phyloP scores from a whole-genome alignment of 2,329 filamentous ascomycete genomes.

The Trichoderma polysporum region DNA sequence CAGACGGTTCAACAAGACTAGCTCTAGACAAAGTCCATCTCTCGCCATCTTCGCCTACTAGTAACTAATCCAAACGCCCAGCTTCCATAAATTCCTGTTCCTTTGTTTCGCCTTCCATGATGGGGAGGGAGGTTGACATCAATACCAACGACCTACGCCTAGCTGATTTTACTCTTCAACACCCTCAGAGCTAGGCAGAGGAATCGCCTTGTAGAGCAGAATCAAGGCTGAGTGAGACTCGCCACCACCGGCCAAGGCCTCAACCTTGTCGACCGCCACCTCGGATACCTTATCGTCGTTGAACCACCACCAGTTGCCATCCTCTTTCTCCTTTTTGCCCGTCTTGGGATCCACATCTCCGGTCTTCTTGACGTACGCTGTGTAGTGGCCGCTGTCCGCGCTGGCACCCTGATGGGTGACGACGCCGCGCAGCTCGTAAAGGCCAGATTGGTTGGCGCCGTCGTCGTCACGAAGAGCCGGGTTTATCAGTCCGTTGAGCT shows the following conservation, averaged over 20 bases:
- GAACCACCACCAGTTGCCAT: conserved; percentile 99
- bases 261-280: conserved; percentile 87
- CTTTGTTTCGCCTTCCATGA: not conserved
- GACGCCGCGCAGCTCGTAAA: conserved; percentile 92
- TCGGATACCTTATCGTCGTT: conserved; percentile 97
- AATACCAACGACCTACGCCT: not conserved
- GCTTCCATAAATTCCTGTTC: not conserved
- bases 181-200: conserved; percentile 60
- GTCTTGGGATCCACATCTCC: conserved; percentile 69
- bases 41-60: not conserved
- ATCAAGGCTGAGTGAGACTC: conserved; percentile 83
- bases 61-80: not conserved
- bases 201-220: conserved; percentile 73
- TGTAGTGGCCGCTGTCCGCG: conserved; percentile 97
- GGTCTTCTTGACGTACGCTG: conserved; percentile 93
- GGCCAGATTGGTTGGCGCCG: conserved; percentile 85
- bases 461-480: conserved; percentile 73
- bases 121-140: too few relatives aligned
- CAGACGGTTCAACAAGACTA: not conserved
- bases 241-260: conserved; percentile 83
- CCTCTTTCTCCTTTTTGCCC: conserved; percentile 75
- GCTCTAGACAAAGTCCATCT: not conserved
- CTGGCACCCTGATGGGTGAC: conserved; percentile 96
- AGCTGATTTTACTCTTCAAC: conserved; percentile 27
- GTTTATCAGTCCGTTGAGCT: conserved; percentile 76